A percentile compares a stretch with the other conserved stretches of the same genome.
phyloP scores from a whole-genome alignment of 1,139 yeast genomes.

The Candida albicans region DNA sequence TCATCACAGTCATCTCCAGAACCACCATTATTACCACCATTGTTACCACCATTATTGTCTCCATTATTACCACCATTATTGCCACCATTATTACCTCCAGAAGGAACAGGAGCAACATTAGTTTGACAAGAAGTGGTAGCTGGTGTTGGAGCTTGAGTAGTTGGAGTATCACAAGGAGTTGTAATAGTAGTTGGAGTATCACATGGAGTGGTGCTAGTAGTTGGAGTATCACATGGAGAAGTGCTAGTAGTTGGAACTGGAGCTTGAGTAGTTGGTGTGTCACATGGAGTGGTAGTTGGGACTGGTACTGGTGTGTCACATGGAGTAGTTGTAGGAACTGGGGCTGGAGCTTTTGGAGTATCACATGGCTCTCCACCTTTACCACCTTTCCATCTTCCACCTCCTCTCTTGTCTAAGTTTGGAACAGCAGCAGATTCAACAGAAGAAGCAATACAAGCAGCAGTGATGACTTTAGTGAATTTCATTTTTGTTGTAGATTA shows the following conservation, averaged over 20 bases:
- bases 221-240: background rate
- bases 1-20: background rate
- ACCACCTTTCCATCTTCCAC: background rate
- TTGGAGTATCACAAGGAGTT: constrained; percentile 3
- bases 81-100: too few relatives aligned
- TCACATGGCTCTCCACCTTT: background rate
- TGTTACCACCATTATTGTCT: too few relatives aligned
- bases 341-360: background rate
- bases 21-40: background rate
- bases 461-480: background rate
- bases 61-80: too few relatives aligned
- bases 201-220: background rate
- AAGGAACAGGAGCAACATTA: too few relatives aligned
- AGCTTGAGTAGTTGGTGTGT: background rate
- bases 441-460: background rate
- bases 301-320: background rate
- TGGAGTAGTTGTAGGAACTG: background rate
- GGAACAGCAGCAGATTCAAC: background rate
- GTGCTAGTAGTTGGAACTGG: background rate
- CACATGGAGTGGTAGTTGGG: background rate
- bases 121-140: too few relatives aligned
- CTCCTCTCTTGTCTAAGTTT: background rate
- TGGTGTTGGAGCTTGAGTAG: constrained; percentile 1
- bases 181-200: background rate
- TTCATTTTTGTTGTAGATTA: background rate